Conservation (phyloP, 2,329 filamentous ascomycete genomes). For the Cladosporium halotolerans region DNA sequence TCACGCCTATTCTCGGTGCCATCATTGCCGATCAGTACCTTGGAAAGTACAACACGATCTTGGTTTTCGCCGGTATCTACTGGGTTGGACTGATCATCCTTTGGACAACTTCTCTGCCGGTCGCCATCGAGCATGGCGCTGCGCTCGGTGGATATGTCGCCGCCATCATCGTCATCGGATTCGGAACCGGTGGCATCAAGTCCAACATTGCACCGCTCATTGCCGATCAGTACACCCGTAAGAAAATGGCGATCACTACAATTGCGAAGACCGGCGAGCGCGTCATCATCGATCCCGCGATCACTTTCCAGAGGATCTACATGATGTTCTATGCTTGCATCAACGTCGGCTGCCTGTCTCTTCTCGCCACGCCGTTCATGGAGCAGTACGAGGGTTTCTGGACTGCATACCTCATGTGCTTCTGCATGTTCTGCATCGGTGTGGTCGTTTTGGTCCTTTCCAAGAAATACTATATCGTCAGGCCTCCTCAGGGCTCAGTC, state of each 20-base stretch:
- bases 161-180: slow-evolving; percentile 61
- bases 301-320: slow-evolving; percentile 45
- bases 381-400: slow-evolving; percentile 63
- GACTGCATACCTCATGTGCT: slow-evolving; percentile 58
- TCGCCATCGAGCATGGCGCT: slow-evolving; percentile 54
- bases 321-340: slow-evolving; percentile 68
- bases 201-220: slow-evolving; percentile 59
- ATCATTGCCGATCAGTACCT: slow-evolving; percentile 60
- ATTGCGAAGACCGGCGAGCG: slow-evolving; percentile 37
- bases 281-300: slow-evolving; percentile 42
- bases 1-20: slow-evolving; percentile 42
- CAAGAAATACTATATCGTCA: slow-evolving; percentile 34
- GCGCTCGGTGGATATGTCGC: slow-evolving; percentile 59
- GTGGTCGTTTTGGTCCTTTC: slow-evolving; percentile 47
- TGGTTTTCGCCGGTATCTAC: slow-evolving; percentile 58
- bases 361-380: slow-evolving; percentile 61
- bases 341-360: slow-evolving; percentile 63
- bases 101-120: slow-evolving; percentile 59
- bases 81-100: slow-evolving; percentile 55
- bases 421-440: slow-evolving; percentile 58
- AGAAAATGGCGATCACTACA: slow-evolving; percentile 35
- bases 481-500: slow-evolving; percentile 55
- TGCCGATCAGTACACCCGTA: slow-evolving; percentile 42
- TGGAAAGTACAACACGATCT: slow-evolving; percentile 65
- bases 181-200: slow-evolving; percentile 77